Evolutionary conservation across 345 rosid species (phyloP), one percentile per base, ranked within the genome.

Genomic region (Hevea brasiliensis): DNA sequence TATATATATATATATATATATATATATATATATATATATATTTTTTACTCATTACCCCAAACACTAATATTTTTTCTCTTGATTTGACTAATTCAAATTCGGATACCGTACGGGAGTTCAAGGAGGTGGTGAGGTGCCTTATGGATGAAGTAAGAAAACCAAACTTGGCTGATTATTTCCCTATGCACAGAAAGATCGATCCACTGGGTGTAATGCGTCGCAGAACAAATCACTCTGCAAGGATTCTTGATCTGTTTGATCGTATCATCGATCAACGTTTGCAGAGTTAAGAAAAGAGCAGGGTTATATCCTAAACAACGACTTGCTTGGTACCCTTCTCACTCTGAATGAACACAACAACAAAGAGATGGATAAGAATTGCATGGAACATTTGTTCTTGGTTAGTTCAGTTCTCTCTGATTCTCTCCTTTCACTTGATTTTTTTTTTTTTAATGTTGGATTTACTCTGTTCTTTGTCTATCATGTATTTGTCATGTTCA

Each of bases 271-370:
- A 84, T 59, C 76, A 81, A 47, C 67, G 84, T 6, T 10, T 71
- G 62, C 23, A 44, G 44, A n/a, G n/a, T 55, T 26, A 24, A 81
- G 80, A 41, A 81, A 70, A 61, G 6, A 8, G 2, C n/a, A 7
- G 3, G 61, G 47, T 8, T 76, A 17, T 29, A 7, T 54, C 1
- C 15, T 67, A 27, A 47, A 32, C 12, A 68, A 51, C 17, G 89
- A 86, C 79, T 65, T 82, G 4, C 1, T 84, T 59, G 87, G 82
- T 67, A 47, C 58, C 11, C 77, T 86, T 56, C 59, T 86, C 6
- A 51, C 50, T 18, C 66, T 78, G 1, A 75, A 20, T 18, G 65
- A 82, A 71, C 74, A 79, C 59, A 72, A 65, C 44, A 67, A 24
- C 13, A 72, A 77, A 58, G 78, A 56, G 54, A 67, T 86, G 51